phyloP scores from a whole-genome alignment of 176 grass and related monocot species.

The Saccharum officinarum region DNA sequence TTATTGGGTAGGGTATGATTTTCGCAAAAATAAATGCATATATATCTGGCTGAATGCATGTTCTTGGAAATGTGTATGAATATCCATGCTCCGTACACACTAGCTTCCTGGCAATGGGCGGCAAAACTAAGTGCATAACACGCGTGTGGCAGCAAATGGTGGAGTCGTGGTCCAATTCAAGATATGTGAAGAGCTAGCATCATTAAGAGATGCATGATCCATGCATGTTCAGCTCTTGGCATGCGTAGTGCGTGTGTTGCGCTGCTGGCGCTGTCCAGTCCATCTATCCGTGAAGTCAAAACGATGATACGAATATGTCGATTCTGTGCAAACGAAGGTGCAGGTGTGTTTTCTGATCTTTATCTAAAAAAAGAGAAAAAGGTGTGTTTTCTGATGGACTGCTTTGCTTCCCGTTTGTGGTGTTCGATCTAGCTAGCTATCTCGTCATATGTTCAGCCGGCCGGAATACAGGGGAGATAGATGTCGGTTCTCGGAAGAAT shows the following conservation, averaged over 20 bases:
- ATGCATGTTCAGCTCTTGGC: background rate
- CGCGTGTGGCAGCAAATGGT: background rate
- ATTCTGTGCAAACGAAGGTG: background rate
- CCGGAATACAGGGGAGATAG: too few relatives aligned
- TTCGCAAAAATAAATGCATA: background rate
- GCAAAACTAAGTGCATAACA: background rate
- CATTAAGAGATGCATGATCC: background rate
- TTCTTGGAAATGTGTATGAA: slow-evolving; percentile 3
- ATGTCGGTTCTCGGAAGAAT: too few relatives aligned
- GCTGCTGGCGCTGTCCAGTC: background rate
- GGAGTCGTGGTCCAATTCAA: background rate
- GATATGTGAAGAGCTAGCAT: background rate
- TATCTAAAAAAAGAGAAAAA: too few relatives aligned
- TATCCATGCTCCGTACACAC: background rate
- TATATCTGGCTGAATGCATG: background rate
- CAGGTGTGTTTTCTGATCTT: background rate
- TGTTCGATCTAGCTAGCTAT: too few relatives aligned
- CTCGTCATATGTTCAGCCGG: too few relatives aligned
- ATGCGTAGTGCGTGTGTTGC: background rate
- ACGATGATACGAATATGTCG: background rate
- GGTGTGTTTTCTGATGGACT: background rate
- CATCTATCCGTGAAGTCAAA: background rate
- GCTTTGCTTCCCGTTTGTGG: too few relatives aligned
- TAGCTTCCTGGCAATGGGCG: background rate
- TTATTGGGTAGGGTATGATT: background rate